Base-by-base conservation (phyloP, 2,329 filamentous ascomycete species). In the Xylariaceae sp. region DNA sequence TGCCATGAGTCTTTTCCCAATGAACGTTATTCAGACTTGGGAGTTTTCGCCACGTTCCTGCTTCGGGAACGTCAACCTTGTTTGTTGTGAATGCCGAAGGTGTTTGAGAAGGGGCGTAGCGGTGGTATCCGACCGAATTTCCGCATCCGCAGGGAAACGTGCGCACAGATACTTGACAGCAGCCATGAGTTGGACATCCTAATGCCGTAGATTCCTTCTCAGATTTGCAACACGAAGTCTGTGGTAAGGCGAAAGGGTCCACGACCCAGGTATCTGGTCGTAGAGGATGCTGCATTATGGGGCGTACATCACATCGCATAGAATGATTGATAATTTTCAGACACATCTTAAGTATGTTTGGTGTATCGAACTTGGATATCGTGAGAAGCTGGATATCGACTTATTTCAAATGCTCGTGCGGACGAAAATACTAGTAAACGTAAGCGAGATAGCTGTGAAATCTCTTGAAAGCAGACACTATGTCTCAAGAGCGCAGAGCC, bases 321-420 rank as follows among this genome's bases (percentile, higher is more conserved):
- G 18, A 36, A 14, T 55, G 53, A 14, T 36, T 52, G 41, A 50
- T 17, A 16, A 55, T 52, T 13, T 52, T 42, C 22, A 55, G 48
- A 39, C 50, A 61, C 2, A 71, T 74, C 14, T 19, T 48, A 28
- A 41, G 40, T 16, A 18, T 28, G 14, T 11, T 40, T 10, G 12
- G 5, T 6, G n/a, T 12, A 33, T 47, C 28, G 14, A n/a, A 18
- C 6, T 44, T 13, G 10, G 2, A 11, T 43, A 22, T 39, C 14
- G 17, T 46, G 18, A 42, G 6, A 18, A 16, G 14, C 36, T 42
- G 22, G 17, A 13, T 31, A 39, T 42, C 14, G n/a, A n/a, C n/a
- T n/a, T n/a, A n/a, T n/a, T n/a, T n/a, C n/a, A n/a, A n/a, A n/a
- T n/a, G n/a, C n/a, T n/a, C n/a, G n/a, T n/a, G n/a, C n/a, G n/a